Evolutionary conservation across 2,329 filamentous ascomycete genomes (phyloP).

Genomic region (Parafenestella ontariensis): DNA sequence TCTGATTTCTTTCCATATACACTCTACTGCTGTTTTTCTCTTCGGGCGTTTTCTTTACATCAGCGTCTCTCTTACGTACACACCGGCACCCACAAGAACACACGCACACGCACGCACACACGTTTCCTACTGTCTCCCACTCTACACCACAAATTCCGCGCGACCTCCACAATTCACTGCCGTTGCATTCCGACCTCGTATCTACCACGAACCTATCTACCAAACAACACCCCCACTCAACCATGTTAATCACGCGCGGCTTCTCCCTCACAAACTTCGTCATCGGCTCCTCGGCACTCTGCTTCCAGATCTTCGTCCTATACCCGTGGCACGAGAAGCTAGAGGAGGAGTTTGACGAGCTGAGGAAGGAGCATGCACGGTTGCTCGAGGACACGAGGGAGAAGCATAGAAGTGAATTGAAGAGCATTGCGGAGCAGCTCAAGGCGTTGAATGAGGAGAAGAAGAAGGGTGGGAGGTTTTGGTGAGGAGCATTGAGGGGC

Average conservation of each 20-base stretch:
- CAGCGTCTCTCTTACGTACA: too few relatives aligned
- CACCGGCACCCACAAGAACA: too few relatives aligned
- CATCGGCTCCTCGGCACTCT: constrained; percentile 69
- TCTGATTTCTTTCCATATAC: too few relatives aligned
- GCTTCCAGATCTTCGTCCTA: constrained; percentile 72
- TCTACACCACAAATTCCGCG: too few relatives aligned
- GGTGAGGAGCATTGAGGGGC: too few relatives aligned
- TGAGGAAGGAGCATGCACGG: constrained; percentile 64
- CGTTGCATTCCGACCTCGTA: too few relatives aligned
- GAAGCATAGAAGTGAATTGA: constrained; percentile 27
- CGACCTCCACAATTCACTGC: too few relatives aligned
- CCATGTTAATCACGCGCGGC: constrained; percentile 58
- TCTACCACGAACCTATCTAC: background rate
- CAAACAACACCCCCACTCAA: too few relatives aligned
- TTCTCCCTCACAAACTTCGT: constrained; percentile 71
- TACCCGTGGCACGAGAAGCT: constrained; percentile 75
- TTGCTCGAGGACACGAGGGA: constrained; percentile 31
- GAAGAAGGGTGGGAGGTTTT: constrained; percentile 11
- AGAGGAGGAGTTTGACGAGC: constrained; percentile 65
- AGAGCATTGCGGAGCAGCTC: constrained; percentile 30
- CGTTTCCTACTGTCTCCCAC: too few relatives aligned
- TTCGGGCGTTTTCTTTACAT: too few relatives aligned
- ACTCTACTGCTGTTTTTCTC: too few relatives aligned
- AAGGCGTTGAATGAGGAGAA: constrained; percentile 21
- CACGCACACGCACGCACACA: too few relatives aligned